A percentile compares a stretch with the other conserved stretches of the same genome.
Conservation (phyloP, 345 rosid species). For the Toxicodendron radicans region DNA sequence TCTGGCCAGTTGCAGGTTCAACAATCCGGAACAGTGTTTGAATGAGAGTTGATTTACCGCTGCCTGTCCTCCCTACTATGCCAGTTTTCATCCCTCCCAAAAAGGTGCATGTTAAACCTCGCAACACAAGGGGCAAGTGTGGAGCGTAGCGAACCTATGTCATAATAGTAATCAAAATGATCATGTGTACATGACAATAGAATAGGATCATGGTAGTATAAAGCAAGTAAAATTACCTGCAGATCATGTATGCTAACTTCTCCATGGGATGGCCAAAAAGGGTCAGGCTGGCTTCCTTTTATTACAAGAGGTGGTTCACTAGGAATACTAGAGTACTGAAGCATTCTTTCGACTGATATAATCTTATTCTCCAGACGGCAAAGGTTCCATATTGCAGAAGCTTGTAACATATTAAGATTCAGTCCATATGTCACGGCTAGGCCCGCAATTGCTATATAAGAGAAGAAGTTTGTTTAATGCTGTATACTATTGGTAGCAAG, state of each 20-base stretch:
- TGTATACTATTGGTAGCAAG: background rate
- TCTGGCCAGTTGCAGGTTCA: conserved; percentile 23
- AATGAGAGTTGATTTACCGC: conserved; percentile 9
- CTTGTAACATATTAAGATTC: conserved; percentile 8
- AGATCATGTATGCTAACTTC: conserved; percentile 1
- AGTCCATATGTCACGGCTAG: conserved; percentile 11
- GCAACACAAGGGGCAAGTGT: conserved; percentile 3
- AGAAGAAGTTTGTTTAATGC: background rate
- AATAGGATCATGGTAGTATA: background rate
- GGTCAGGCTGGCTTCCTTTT: background rate
- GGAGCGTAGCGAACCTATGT: background rate
- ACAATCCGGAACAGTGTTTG: background rate
- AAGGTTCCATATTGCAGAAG: conserved; percentile 8
- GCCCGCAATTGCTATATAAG: conserved; percentile 16
- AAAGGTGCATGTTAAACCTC: background rate
- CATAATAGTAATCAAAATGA: background rate
- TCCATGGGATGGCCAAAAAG: conserved; percentile 10
- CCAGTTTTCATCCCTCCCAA: background rate
- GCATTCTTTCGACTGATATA: conserved; percentile 40
- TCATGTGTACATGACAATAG: background rate
- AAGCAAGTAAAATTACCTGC: conserved; percentile 21
- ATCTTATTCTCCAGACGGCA: background rate
- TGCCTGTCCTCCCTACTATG: conserved; percentile 1
- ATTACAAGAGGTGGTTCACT: conserved; percentile 62
- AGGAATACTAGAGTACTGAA: conserved; percentile 52